Base-by-base conservation (phyloP, 1,139 yeast genomes). In the Suhomyces taliae region DNA sequence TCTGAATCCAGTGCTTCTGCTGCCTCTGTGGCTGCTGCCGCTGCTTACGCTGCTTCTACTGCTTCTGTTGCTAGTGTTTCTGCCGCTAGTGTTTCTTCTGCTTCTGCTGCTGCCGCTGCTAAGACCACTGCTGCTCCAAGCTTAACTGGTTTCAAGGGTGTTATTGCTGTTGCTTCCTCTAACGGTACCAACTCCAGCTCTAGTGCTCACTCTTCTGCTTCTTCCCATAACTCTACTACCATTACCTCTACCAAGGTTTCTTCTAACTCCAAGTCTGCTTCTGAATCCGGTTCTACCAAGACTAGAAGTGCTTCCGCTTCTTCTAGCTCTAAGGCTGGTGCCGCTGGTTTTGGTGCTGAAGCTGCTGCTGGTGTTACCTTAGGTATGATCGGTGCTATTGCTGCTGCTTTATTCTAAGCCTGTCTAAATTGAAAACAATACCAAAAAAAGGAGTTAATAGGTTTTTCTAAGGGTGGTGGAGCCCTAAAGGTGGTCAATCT, bases 331-430 rank as follows among this genome's bases (percentile, higher is more conserved):
- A 14, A 14, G 15, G 19, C 43, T 43, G 70, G 64, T 39, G 79
- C 71, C 44, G 67, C 67, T 40, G 66, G 58, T 44, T 53, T 55
- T 51, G 66, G 56, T 56, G 63, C 60, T 53, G 70, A 72, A 56
- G 61, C 59, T 36, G 59, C 67, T 48, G 54, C 60, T 40, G 76
- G 79, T 40, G 64, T 77, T 48, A 67, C 78, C 24, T 59, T 78
- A 47, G 83, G 84, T 56, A 59, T 78, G 45, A 62, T 77, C 46
- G 85, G 83, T 61, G 66, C 79, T 52, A 70, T 77, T 40, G 64
- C 74, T 56, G 81, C 80, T 55, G 78, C 80, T 47, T 71, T 80
- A 53, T 62, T 78, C 50, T 77, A 69, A 63, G 36, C 29, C 12
- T 15, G 31, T 14, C 15, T 14, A 14, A 14, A 19, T 19, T 19